A percentile compares a stretch with the other conserved stretches of the same genome.
These are phyloP conservation scores for Neoboletus magnificus DNA, from an alignment of 768 basidiomycete species.

Conservation along the genomic window DNA sequence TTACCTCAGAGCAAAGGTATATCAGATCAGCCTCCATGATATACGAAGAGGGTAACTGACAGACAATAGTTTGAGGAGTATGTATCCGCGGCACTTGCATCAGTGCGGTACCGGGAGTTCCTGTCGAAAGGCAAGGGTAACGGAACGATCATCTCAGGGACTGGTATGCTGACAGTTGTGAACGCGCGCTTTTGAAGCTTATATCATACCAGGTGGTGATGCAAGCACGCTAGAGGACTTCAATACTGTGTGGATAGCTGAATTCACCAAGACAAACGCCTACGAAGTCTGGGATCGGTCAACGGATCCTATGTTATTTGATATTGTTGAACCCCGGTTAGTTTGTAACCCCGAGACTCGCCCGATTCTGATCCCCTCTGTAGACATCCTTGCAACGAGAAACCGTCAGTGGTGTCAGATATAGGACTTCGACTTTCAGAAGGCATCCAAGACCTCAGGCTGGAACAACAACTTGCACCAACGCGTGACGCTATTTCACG, in stretches of 20 bases:
- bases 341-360: slow-evolving; percentile 1
- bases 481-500: slow-evolving; percentile 84
- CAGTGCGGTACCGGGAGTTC: slow-evolving; percentile 90
- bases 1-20: slow-evolving; percentile 81
- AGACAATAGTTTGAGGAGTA: slow-evolving; percentile 80
- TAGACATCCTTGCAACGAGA: slow-evolving; percentile 93
- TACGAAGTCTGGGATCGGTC: slow-evolving; percentile 87
- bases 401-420: slow-evolving; percentile 85
- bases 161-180: slow-evolving; percentile 33
- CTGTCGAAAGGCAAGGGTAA: slow-evolving; percentile 59
- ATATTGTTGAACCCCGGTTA: slow-evolving; percentile 90
- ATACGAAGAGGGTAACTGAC: neutral
- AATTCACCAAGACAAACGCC: slow-evolving; percentile 85
- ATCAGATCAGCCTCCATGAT: slow-evolving; percentile 1
- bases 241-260: slow-evolving; percentile 81
- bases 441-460: slow-evolving; percentile 89
- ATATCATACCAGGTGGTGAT: slow-evolving; percentile 43
- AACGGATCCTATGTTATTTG: slow-evolving; percentile 92
- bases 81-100: slow-evolving; percentile 79
- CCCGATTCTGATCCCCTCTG: neutral
- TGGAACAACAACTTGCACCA: slow-evolving; percentile 92
- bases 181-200: slow-evolving; percentile 17
- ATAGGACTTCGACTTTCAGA: slow-evolving; percentile 89
- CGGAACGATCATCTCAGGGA: slow-evolving; percentile 66
- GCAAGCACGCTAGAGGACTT: slow-evolving; percentile 71